A percentile compares a stretch with the other conserved stretches of the same genome.
Evolutionary conservation across 192 early-diverging fungal species (phyloP).

Genomic region (Rhizophagus clarus): DNA sequence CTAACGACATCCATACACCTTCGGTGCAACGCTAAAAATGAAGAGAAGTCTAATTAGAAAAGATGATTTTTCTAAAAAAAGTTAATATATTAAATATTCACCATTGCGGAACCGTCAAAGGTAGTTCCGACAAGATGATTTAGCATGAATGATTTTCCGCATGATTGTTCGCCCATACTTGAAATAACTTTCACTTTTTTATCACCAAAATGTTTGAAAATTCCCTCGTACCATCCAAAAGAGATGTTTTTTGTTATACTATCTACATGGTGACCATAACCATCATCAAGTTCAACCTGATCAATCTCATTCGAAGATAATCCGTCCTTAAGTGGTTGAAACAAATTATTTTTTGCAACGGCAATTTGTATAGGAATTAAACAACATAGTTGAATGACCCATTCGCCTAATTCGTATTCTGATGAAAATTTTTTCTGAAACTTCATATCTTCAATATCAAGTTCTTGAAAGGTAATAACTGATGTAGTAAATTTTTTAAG

Average conservation of each 20-base stretch:
- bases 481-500: background rate
- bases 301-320: constrained; percentile 7
- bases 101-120: constrained; percentile 32
- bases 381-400: constrained; percentile 13
- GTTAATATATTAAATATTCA: background rate
- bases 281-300: background rate
- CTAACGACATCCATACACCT: constrained; percentile 31
- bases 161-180: constrained; percentile 33
- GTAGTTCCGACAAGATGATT: constrained; percentile 31
- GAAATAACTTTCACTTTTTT: constrained; percentile 26
- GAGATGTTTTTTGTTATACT: constrained; percentile 1
- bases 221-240: constrained; percentile 29
- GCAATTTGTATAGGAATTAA: constrained; percentile 28
- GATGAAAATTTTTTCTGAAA: background rate
- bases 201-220: constrained; percentile 31
- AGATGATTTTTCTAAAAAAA: background rate
- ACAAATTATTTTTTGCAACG: constrained; percentile 30
- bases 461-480: background rate
- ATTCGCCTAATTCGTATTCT: background rate
- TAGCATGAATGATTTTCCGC: constrained; percentile 30
- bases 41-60: background rate
- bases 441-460: background rate
- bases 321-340: constrained; percentile 18
- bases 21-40: constrained; percentile 33
- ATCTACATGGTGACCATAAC: background rate